Evolutionary conservation across 345 rosid species (phyloP).

Genomic region (Trapa incisa): DNA sequence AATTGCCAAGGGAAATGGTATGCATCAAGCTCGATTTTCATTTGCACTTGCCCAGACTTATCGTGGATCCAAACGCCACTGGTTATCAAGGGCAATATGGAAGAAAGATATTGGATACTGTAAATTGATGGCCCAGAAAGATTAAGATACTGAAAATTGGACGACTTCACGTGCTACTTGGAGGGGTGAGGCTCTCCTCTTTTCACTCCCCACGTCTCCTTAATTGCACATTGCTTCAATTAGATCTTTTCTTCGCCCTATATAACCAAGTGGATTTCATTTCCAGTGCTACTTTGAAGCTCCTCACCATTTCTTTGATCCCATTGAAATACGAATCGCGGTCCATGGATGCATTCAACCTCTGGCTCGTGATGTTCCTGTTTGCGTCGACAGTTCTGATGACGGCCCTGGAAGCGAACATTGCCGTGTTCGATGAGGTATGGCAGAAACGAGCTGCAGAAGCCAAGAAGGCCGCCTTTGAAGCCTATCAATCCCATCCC

Average conservation of each 20-base stretch:
- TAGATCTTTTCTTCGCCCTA: not conserved
- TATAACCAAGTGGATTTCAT: not conserved
- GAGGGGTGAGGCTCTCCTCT: constrained; percentile 1
- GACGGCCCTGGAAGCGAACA: constrained; percentile 16
- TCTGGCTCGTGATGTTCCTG: not conserved
- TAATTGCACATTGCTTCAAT: constrained; percentile 2
- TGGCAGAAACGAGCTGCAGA: constrained; percentile 29
- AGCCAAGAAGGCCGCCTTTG: constrained; percentile 18
- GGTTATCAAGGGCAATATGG: no score
- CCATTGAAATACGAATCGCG: not conserved
- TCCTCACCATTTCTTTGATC: not conserved
- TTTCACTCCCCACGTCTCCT: not conserved
- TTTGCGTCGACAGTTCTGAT: constrained; percentile 19
- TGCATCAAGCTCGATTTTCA: no score
- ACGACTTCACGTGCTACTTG: not conserved
- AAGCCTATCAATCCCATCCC: constrained; percentile 21
- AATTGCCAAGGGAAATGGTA: no score
- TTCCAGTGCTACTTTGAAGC: not conserved
- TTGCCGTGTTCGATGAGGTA: constrained; percentile 19
- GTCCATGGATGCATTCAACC: constrained; percentile 5
- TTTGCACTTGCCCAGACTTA: no score
- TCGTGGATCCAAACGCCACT: no score
- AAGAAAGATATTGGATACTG: no score
- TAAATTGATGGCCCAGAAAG: not conserved
- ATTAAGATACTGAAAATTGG: not conserved